phyloP scores from a whole-genome alignment of 2,329 filamentous ascomycete species.

The Penicillium psychrosexuale region DNA sequence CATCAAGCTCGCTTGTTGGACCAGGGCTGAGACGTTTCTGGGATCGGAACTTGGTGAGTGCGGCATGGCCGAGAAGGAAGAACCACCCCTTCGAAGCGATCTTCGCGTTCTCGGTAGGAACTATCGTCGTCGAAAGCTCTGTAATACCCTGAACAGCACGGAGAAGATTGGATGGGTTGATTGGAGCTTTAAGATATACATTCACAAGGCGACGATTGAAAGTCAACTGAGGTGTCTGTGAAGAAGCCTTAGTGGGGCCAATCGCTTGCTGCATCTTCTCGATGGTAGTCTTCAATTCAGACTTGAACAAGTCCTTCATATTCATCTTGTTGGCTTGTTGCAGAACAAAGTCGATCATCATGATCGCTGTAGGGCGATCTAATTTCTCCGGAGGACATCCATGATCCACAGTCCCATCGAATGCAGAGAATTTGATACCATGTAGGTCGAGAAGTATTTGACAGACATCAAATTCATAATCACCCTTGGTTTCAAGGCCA shows the following conservation, averaged over 20 bases:
- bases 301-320: constrained; percentile 87
- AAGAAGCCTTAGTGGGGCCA: constrained; percentile 69
- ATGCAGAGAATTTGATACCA: constrained; percentile 71
- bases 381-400: constrained; percentile 73
- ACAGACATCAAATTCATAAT: constrained; percentile 80
- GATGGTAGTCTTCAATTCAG: constrained; percentile 82
- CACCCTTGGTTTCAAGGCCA: constrained; percentile 69
- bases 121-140: constrained; percentile 67
- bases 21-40: constrained; percentile 74
- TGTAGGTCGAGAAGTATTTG: constrained; percentile 83
- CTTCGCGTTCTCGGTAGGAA: constrained; percentile 64
- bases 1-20: constrained; percentile 78
- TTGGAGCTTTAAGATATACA: constrained; percentile 74
- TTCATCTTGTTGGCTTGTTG: constrained; percentile 76
- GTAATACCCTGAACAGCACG: constrained; percentile 76
- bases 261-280: constrained; percentile 90
- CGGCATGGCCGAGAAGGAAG: constrained; percentile 83
- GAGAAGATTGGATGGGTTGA: constrained; percentile 77
- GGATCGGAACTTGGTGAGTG: constrained; percentile 78
- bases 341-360: constrained; percentile 80
- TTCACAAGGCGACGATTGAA: constrained; percentile 83
- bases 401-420: constrained; percentile 71
- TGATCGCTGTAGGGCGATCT: constrained; percentile 74
- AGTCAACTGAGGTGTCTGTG: constrained; percentile 74
- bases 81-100: constrained; percentile 86